A percentile compares a stretch with the other conserved stretches of the same genome.
phyloP scores from a whole-genome alignment of 2,329 filamentous ascomycete species.

The Drechslerella dactyloides region DNA sequence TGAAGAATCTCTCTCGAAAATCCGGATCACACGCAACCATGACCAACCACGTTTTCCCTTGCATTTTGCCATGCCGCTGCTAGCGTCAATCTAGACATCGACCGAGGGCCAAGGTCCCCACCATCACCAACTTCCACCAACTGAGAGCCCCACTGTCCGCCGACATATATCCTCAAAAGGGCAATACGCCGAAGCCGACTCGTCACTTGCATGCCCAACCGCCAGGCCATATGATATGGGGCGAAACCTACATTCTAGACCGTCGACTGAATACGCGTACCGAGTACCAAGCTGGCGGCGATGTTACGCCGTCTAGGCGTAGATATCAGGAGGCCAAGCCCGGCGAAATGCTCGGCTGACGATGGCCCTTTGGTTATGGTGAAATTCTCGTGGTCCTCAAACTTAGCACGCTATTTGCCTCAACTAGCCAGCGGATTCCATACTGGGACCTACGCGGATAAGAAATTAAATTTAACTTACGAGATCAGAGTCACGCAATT shows the following conservation, averaged over 20 bases:
- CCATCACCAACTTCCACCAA: background rate
- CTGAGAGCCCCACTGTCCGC: background rate
- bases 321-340: background rate
- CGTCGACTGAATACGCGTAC: conserved; percentile 1
- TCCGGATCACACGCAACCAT: conserved; percentile 37
- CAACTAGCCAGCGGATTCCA: too few species aligned
- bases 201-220: background rate
- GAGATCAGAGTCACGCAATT: too few species aligned
- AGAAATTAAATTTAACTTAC: too few species aligned
- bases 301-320: conserved; percentile 11
- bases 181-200: conserved; percentile 2
- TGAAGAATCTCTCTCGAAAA: conserved; percentile 38
- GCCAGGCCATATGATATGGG: background rate
- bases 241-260: background rate
- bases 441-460: too few species aligned
- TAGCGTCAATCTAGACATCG: conserved; percentile 24
- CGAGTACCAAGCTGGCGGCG: conserved; percentile 37
- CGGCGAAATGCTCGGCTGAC: conserved; percentile 33
- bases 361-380: background rate
- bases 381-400: too few species aligned
- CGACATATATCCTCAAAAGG: background rate
- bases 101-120: background rate
- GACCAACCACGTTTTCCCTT: conserved; percentile 32
- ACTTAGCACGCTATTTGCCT: too few species aligned
- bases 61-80: conserved; percentile 16